phyloP scores from a whole-genome alignment of 2,329 filamentous ascomycete genomes.

The Claviceps pazoutovae region DNA sequence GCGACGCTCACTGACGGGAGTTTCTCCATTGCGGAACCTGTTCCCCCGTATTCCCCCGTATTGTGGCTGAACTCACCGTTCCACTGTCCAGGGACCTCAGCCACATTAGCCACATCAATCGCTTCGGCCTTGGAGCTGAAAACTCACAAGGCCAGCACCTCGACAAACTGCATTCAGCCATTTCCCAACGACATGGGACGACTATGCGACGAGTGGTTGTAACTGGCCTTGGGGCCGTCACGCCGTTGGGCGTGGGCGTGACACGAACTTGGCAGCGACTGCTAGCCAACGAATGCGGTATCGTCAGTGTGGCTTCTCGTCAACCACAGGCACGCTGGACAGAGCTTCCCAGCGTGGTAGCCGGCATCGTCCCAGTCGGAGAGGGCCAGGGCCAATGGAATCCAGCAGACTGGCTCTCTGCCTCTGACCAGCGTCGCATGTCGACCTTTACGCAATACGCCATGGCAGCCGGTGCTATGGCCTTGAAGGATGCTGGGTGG shows the following conservation, averaged over 20 bases:
- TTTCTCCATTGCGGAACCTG: no score
- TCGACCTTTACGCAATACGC: slow-evolving; percentile 89
- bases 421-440: slow-evolving; percentile 57
- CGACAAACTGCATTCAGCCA: background rate
- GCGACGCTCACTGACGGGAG: no score
- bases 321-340: slow-evolving; percentile 46
- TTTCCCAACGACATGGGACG: slow-evolving; percentile 21
- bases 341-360: slow-evolving; percentile 69
- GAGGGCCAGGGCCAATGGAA: slow-evolving; percentile 32
- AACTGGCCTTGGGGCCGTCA: slow-evolving; percentile 69
- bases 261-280: slow-evolving; percentile 69
- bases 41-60: no score
- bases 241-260: slow-evolving; percentile 69
- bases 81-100: no score
- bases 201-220: slow-evolving; percentile 63
- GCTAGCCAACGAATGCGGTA: slow-evolving; percentile 64
- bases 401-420: slow-evolving; percentile 38
- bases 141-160: no score
- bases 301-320: slow-evolving; percentile 55
- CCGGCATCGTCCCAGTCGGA: slow-evolving; percentile 58
- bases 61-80: no score
- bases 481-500: slow-evolving; percentile 72
- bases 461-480: slow-evolving; percentile 73
- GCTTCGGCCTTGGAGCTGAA: no score
- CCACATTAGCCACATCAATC: no score